Evolutionary conservation across 2,329 filamentous ascomycete species (phyloP).

Genomic region (Fusarium pininemorale): DNA sequence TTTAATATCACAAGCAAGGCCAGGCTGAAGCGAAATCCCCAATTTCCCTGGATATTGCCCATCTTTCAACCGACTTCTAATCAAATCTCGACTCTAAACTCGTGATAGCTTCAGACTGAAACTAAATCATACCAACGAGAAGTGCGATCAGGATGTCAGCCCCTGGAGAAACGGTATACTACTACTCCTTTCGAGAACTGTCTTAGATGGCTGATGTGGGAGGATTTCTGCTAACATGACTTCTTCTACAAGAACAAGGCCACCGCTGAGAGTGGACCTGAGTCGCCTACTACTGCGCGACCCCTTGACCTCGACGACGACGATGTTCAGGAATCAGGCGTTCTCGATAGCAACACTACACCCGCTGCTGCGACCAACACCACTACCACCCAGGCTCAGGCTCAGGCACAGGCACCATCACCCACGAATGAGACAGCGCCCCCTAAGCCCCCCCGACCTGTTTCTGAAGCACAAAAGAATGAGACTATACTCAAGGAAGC

Average conservation of each 20-base stretch:
- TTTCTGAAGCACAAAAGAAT: conserved; percentile 84
- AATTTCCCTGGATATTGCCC: conserved; percentile 36
- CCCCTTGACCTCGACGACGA: conserved; percentile 77
- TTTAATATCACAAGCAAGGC: conserved; percentile 42
- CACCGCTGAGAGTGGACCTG: conserved; percentile 57
- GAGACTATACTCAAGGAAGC: conserved; percentile 91
- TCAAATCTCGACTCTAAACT: conserved; percentile 8
- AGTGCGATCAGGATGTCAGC: conserved; percentile 51
- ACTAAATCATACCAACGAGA: conserved; percentile 2
- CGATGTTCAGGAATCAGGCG: conserved; percentile 69
- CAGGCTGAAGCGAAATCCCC: conserved; percentile 43
- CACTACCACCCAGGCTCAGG: conserved; percentile 30
- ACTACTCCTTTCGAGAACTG: conserved; percentile 20
- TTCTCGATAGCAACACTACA: conserved; percentile 51
- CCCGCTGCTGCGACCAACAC: conserved; percentile 40
- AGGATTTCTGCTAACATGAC: conserved; percentile 34
- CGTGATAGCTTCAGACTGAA: background rate
- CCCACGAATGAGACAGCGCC: conserved; percentile 62
- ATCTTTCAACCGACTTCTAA: conserved; percentile 11
- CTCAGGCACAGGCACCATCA: conserved; percentile 13
- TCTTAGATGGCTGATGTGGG: conserved; percentile 15
- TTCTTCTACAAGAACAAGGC: conserved; percentile 54
- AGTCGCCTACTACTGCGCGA: conserved; percentile 72
- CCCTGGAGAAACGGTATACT: conserved; percentile 55
- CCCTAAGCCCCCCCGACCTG: conserved; percentile 84